Base-by-base conservation (phyloP, 306 rosid species). In the Cucumis hystrix region DNA sequence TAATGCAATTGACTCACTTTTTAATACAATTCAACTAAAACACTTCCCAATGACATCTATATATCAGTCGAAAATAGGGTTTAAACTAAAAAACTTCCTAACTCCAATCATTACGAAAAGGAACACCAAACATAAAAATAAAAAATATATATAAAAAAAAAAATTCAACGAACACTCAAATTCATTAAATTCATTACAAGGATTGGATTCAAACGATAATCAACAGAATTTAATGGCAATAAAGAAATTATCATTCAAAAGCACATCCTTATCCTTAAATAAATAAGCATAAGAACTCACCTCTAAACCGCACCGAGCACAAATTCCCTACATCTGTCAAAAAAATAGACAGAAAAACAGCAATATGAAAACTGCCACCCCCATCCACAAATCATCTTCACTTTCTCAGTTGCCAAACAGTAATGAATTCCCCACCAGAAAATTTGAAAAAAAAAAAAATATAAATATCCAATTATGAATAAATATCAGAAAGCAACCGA, bases 351-450 rank as follows among this genome's bases (percentile, higher is more conserved):
- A 49, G 62, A 28, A 28, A 51, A 78, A 41, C 18, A 21, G 57
- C 82, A 37, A 39, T 52, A 62, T 13, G 9, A 12, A 76, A 67
- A 54, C 82, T 40, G 71, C 51, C 59, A 59, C 64, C 83, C 63
- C 78, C 85, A 83, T 51, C 68, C 25, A 16, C 28, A 21, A 16
- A 7, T 16, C 52, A 21, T 30, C 51, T 57, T 60, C 64, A 61
- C 54, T 77, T 79, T 56, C 82, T 80, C 43, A 60, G 77, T 63
- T 62, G 2, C 67, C 41, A 80, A 81, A 43, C 72, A 61, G 76
- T 16, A 18, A 52, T 7, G 60, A 72, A 49, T 47, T 72, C 43
- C 61, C 61, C 76, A 17, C 76, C 76, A 51, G 61, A 72, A 70
- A 72, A 62, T 69, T n/a, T 23, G 16, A 37, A n/a, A n/a, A n/a